These are phyloP conservation scores for Ustilago nuda DNA, from an alignment of 1,284 basidiomycete genomes.

Conservation along the genomic window DNA sequence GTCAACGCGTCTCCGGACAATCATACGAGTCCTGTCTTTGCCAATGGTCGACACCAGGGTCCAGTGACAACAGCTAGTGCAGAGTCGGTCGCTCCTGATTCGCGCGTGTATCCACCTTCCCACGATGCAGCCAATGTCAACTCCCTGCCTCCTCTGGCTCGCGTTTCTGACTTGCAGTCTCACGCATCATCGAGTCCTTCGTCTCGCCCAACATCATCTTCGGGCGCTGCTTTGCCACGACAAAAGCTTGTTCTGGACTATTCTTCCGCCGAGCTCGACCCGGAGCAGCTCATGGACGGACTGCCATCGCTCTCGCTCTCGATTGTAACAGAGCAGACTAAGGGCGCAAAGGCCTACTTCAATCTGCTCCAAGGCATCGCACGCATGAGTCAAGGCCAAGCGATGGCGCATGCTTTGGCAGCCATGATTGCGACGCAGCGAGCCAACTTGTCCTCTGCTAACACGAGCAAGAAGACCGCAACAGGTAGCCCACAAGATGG, in stretches of 20 bases:
- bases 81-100: neutral
- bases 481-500: neutral
- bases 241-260: slow-evolving; percentile 45
- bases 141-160: neutral
- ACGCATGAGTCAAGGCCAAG: slow-evolving; percentile 36
- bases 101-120: neutral
- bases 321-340: slow-evolving; percentile 31
- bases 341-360: slow-evolving; percentile 36
- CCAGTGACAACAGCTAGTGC: neutral
- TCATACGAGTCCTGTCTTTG: slow-evolving; percentile 17
- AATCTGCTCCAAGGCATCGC: slow-evolving; percentile 33
- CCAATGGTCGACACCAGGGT: neutral
- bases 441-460: slow-evolving; percentile 7
- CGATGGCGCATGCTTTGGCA: slow-evolving; percentile 47
- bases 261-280: slow-evolving; percentile 29
- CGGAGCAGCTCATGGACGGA: slow-evolving; percentile 24
- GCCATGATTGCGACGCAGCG: slow-evolving; percentile 33
- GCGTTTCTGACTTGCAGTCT: neutral
- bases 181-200: slow-evolving; percentile 16
- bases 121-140: neutral
- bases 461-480: neutral
- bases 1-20: slow-evolving; percentile 25
- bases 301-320: slow-evolving; percentile 15
- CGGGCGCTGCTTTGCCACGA: slow-evolving; percentile 16
- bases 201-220: slow-evolving; percentile 13